Base-by-base conservation (phyloP, 176 grass and related monocot species). In the Carex myosuroides region DNA sequence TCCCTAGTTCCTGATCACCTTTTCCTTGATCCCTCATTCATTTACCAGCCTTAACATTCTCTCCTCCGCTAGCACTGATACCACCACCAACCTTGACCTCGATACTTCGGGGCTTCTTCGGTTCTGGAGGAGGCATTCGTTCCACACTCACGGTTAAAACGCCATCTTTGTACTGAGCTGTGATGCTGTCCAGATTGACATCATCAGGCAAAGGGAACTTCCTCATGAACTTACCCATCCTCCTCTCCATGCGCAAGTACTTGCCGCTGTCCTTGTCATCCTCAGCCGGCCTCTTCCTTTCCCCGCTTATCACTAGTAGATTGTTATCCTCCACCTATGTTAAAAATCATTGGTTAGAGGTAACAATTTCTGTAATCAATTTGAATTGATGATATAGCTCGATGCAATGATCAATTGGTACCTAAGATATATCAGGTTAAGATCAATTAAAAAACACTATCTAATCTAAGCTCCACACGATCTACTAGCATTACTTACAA, bases 171-270 rank as follows among this genome's bases (percentile, higher is more conserved):
- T 85, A 90, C 55, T 79, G 84, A 0, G 91, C 89, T 24, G 54
- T 32, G 67, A 93, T 20, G 72, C 74, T 84, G 60, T 93, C 88
- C 14, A 88, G 44, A 67, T 89, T 84, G 41, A 88, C 79, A 70
- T 88, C 84, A 3, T 91, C 89, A 20, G 86, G 89, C 42, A 94
- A 75, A 48, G 86, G 54, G 84, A 91, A 93, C 71, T 55, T 73
- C 20, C 86, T 55, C 91, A 92, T 90, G 81, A 97, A 93, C 73
- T 90, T 97, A 44, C 94, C 91, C 87, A 91, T 81, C 62, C 88
- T 60, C 42, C 93, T 41, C 86, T 95, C 93, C 85, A 92, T 90
- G 42, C 90, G 62, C 18, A 91, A 79, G 74, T 90, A 95, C 85
- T 86, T 92, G 2, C 39, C 29, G 33, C 29, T 20, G 22, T 81